phyloP scores from a whole-genome alignment of 2,329 filamentous ascomycete genomes.

The Stemphylium vesicarium region DNA sequence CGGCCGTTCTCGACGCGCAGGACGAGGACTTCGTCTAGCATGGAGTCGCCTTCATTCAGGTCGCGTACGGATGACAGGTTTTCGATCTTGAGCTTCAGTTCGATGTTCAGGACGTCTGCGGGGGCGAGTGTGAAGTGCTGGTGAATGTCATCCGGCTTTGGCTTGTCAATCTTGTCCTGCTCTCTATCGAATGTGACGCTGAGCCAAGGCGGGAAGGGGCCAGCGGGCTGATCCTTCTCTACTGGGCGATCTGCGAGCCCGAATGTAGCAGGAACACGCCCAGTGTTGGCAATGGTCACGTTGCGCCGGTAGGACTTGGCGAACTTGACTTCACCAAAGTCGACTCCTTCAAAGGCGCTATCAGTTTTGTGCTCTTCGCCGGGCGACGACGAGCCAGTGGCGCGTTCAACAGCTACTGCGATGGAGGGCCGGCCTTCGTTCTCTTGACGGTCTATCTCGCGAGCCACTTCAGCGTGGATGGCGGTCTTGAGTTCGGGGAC shows the following conservation, averaged over 20 bases:
- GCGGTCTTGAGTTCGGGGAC: slow-evolving; percentile 83
- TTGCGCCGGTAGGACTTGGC: slow-evolving; percentile 68
- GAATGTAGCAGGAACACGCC: slow-evolving; percentile 79
- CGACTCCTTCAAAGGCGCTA: slow-evolving; percentile 63
- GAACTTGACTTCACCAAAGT: slow-evolving; percentile 79
- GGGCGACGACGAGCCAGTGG: slow-evolving; percentile 32
- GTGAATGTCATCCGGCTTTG: slow-evolving; percentile 37
- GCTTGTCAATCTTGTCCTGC: slow-evolving; percentile 47
- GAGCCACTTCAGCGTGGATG: slow-evolving; percentile 84
- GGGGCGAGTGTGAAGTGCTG: slow-evolving; percentile 75
- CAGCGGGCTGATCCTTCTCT: slow-evolving; percentile 52
- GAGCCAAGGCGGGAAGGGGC: slow-evolving; percentile 70
- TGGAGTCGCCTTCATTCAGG: slow-evolving; percentile 71
- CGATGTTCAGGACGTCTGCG: slow-evolving; percentile 77
- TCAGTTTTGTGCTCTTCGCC: slow-evolving; percentile 44
- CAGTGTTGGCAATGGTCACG: slow-evolving; percentile 90
- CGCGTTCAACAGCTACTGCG: slow-evolving; percentile 77
- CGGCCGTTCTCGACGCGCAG: slow-evolving; percentile 82
- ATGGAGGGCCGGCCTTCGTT: slow-evolving; percentile 86
- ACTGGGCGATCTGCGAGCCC: slow-evolving; percentile 77
- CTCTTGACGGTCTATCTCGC: slow-evolving; percentile 86
- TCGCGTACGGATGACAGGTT: slow-evolving; percentile 68
- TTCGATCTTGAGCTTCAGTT: slow-evolving; percentile 71
- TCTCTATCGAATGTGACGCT: slow-evolving; percentile 67
- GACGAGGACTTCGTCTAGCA: slow-evolving; percentile 85